Evolutionary conservation across 768 basidiomycete genomes (phyloP).

Genomic region (Xanthoconium stramineum): DNA sequence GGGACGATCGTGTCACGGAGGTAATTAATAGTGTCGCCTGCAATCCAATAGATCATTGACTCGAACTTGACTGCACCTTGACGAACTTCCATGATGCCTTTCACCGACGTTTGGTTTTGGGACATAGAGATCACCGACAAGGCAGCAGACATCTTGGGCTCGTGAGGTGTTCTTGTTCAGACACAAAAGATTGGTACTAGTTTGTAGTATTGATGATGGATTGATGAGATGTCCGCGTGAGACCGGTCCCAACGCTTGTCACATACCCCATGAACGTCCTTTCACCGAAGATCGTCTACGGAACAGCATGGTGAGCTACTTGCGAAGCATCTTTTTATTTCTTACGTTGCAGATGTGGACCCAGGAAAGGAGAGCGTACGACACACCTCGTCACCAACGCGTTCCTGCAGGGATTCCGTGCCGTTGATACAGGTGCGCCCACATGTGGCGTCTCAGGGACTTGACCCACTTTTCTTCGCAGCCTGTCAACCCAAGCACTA

Average conservation of each 20-base stretch:
- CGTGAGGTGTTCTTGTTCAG: too few relatives aligned
- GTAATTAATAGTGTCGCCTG: too few relatives aligned
- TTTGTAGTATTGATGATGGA: not conserved
- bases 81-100: not conserved
- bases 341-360: not conserved
- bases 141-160: too few relatives aligned
- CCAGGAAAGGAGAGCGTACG: constrained; percentile 78
- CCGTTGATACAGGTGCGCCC: constrained; percentile 77
- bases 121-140: too few relatives aligned
- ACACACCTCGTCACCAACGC: constrained; percentile 65
- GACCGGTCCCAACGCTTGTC: constrained; percentile 8
- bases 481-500: constrained; percentile 76
- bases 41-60: too few relatives aligned
- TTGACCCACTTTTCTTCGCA: constrained; percentile 20
- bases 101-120: too few relatives aligned
- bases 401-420: constrained; percentile 72
- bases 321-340: not conserved
- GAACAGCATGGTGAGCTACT: constrained; percentile 54
- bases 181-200: not conserved
- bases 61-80: too few relatives aligned
- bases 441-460: constrained; percentile 12
- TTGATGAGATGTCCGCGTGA: constrained; percentile 9
- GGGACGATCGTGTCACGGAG: too few relatives aligned
- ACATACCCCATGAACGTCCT: constrained; percentile 28
- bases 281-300: constrained; percentile 51